These are phyloP conservation scores for Dimargaris verticillata DNA, from an alignment of 192 early-diverging fungal species.

Conservation along the genomic window DNA sequence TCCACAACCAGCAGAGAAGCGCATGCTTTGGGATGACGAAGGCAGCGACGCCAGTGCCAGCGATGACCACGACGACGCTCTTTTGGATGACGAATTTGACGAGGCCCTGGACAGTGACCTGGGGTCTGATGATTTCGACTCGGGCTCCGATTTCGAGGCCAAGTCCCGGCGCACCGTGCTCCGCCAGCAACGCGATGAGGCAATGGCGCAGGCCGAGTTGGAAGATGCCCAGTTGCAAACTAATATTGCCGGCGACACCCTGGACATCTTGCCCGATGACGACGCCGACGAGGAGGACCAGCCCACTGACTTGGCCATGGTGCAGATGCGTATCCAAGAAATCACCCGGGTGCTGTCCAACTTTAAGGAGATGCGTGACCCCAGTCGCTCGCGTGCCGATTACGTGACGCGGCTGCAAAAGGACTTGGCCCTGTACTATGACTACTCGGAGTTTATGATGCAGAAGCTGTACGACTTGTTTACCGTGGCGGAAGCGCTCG, in stretches of 20 bases:
- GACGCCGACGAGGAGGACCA: conserved; percentile 44
- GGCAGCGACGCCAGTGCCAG: conserved; percentile 22
- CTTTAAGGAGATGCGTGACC: conserved; percentile 71
- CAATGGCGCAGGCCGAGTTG: conserved; percentile 50
- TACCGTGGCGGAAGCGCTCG: conserved; percentile 75
- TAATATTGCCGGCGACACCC: conserved; percentile 54
- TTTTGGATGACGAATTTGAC: conserved; percentile 31
- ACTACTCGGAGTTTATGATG: conserved; percentile 81
- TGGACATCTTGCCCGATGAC: conserved; percentile 37
- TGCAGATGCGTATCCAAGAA: conserved; percentile 81
- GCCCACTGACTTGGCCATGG: conserved; percentile 49
- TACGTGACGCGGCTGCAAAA: conserved; percentile 76
- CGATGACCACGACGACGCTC: conserved; percentile 19
- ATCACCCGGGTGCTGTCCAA: conserved; percentile 76
- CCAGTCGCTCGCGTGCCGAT: conserved; percentile 51
- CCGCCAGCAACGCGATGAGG: conserved; percentile 32
- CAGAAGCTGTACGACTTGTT: conserved; percentile 88
- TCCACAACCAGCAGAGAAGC: not conserved
- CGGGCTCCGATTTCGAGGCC: conserved; percentile 2
- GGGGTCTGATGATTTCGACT: conserved; percentile 29
- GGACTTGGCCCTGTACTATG: conserved; percentile 87
- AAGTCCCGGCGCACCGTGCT: conserved; percentile 8
- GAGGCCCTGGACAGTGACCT: conserved; percentile 19
- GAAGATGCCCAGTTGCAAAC: conserved; percentile 53
- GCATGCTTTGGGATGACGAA: conserved; percentile 21